phyloP scores from a whole-genome alignment of 208 protist species.

The Lotmaria passim region DNA sequence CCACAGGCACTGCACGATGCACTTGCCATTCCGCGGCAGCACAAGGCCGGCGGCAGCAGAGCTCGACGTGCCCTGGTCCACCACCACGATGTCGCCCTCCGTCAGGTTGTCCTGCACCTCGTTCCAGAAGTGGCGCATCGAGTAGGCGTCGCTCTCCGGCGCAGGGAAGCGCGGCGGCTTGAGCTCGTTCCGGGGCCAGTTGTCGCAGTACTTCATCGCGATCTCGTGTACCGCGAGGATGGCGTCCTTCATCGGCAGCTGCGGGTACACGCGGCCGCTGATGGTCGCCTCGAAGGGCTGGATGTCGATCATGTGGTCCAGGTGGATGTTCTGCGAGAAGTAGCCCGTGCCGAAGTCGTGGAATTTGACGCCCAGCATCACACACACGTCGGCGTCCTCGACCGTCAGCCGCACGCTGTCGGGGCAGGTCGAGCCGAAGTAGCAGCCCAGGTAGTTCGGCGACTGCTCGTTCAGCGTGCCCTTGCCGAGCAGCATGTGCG shows the following conservation, averaged over 20 bases:
- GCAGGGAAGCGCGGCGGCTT: slow-evolving; percentile 27
- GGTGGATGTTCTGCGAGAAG: slow-evolving; percentile 54
- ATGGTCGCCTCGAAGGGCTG: slow-evolving; percentile 51
- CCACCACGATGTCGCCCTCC: too few species aligned
- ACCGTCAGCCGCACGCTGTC: slow-evolving; percentile 39
- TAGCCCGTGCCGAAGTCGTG: slow-evolving; percentile 40
- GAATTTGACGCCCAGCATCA: slow-evolving; percentile 48
- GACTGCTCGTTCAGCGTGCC: slow-evolving; percentile 48
- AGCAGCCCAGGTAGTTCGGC: slow-evolving; percentile 57
- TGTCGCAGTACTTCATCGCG: slow-evolving; percentile 30
- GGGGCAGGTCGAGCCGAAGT: slow-evolving; percentile 34
- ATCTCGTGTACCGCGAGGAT: slow-evolving; percentile 43
- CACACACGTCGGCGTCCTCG: slow-evolving; percentile 54
- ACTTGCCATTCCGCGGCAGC: too few species aligned
- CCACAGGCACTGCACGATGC: too few species aligned
- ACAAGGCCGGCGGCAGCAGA: too few species aligned
- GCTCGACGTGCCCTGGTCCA: too few species aligned
- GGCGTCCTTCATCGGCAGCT: slow-evolving; percentile 53
- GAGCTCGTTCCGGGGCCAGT: slow-evolving; percentile 44
- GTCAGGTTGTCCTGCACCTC: too few species aligned
- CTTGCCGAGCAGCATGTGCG: slow-evolving; percentile 44
- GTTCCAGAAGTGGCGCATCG: too few species aligned
- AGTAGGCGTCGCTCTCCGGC: too few species aligned
- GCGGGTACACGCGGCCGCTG: slow-evolving; percentile 42
- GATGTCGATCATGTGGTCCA: slow-evolving; percentile 45